phyloP scores from a whole-genome alignment of 1,284 basidiomycete genomes.

The Cutaneotrichosporon arboriforme region DNA sequence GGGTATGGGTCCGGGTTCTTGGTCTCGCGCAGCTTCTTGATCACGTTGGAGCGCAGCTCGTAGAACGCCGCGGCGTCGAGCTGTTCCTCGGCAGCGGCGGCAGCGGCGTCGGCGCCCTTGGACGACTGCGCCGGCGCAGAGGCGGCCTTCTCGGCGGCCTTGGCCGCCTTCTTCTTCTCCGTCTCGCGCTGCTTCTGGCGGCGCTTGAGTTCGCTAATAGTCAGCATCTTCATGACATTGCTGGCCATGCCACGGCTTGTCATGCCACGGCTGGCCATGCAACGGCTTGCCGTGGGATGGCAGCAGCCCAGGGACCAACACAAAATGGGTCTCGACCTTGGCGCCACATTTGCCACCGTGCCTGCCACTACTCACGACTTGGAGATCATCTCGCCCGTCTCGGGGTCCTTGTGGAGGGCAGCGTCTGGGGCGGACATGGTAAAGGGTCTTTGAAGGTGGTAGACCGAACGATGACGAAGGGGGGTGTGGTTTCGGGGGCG shows the following conservation, averaged over 20 bases:
- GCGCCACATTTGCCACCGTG: not conserved
- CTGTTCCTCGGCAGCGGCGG: slow-evolving; percentile 42
- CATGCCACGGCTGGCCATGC: too few species aligned
- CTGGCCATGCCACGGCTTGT: too few species aligned
- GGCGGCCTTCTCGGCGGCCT: slow-evolving; percentile 60
- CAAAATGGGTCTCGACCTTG: not conserved
- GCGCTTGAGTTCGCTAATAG: slow-evolving; percentile 83
- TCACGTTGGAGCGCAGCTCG: slow-evolving; percentile 82
- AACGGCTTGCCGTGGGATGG: too few species aligned
- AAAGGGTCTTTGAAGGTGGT: slow-evolving; percentile 10
- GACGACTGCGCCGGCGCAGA: slow-evolving; percentile 35
- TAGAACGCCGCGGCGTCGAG: slow-evolving; percentile 71
- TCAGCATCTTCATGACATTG: not conserved
- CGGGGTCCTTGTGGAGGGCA: slow-evolving; percentile 59
- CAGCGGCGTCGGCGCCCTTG: slow-evolving; percentile 40
- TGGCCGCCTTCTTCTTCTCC: slow-evolving; percentile 77
- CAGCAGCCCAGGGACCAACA: not conserved
- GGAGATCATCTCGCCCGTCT: slow-evolving; percentile 90
- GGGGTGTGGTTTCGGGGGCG: not conserved
- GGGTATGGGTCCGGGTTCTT: slow-evolving; percentile 91
- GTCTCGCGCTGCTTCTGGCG: slow-evolving; percentile 78
- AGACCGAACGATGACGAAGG: not conserved
- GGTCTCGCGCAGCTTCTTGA: slow-evolving; percentile 77
- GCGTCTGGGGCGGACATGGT: slow-evolving; percentile 45
- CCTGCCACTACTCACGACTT: slow-evolving; percentile 65